Conservation (phyloP, 805 yeast species). For the Starmerella kuoi region DNA sequence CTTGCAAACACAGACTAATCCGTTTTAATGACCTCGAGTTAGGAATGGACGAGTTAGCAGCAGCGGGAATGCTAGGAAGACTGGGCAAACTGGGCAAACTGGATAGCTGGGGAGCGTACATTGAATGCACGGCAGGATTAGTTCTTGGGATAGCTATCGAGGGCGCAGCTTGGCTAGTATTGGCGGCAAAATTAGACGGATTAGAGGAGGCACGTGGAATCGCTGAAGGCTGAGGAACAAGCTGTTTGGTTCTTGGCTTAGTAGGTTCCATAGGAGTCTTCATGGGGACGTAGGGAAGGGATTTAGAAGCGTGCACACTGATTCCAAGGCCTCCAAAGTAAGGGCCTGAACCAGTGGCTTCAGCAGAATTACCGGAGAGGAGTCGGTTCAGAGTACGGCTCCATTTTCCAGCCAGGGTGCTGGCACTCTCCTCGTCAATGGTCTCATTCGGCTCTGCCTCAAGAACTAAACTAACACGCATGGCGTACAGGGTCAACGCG, state of each 20-base stretch:
- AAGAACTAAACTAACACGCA: conserved; percentile 7
- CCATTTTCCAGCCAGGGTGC: conserved; percentile 14
- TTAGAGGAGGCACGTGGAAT: neutral
- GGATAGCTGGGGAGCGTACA: neutral
- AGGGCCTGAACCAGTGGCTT: neutral
- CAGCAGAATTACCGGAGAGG: conserved; percentile 1
- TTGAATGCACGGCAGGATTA: neutral
- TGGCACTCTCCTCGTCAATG: conserved; percentile 2
- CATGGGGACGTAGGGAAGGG: neutral
- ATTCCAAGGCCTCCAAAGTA: conserved; percentile 16
- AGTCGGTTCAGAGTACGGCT: conserved; percentile 16
- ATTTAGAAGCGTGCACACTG: conserved; percentile 1
- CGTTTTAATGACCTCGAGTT: conserved; percentile 12
- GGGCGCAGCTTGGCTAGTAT: neutral
- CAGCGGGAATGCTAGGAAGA: neutral
- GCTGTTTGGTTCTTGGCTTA: neutral
- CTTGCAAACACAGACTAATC: conserved; percentile 11
- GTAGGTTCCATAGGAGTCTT: neutral
- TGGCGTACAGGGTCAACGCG: conserved; percentile 13
- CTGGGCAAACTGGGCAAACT: neutral
- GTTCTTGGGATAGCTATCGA: neutral
- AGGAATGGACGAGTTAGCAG: conserved; percentile 1
- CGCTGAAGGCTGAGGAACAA: neutral
- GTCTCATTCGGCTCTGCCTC: conserved; percentile 10
- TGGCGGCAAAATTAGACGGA: neutral